Conservation (phyloP, 2,329 filamentous ascomycete species). For the Plectosphaerella plurivora region DNA sequence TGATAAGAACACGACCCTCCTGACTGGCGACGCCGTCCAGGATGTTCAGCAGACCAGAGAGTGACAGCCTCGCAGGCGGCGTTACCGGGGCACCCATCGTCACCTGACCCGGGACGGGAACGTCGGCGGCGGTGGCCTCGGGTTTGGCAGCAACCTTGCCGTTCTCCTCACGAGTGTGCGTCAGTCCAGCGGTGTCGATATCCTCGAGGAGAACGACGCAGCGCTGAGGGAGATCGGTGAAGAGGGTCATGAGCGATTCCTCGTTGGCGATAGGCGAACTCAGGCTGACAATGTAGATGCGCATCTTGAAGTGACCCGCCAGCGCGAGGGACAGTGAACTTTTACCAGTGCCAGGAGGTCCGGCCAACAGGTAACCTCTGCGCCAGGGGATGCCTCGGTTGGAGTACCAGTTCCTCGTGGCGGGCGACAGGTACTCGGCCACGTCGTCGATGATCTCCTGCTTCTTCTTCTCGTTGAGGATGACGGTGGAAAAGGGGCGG, state of each 20-base stretch:
- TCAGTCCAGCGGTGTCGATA: constrained; percentile 69
- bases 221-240: constrained; percentile 61
- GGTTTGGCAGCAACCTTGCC: constrained; percentile 14
- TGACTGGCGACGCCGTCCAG: constrained; percentile 69
- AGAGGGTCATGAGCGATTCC: constrained; percentile 60
- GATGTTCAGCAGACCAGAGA: constrained; percentile 76
- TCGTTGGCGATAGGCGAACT: constrained; percentile 60
- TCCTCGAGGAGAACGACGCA: constrained; percentile 75
- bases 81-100: constrained; percentile 22
- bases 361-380: constrained; percentile 76
- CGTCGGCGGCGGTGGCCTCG: constrained; percentile 15
- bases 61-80: constrained; percentile 45
- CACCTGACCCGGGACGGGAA: constrained; percentile 24
- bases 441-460: constrained; percentile 55
- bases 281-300: constrained; percentile 68
- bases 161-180: constrained; percentile 46
- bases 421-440: constrained; percentile 57
- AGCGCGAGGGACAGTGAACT: constrained; percentile 67
- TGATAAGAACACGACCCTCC: constrained; percentile 59
- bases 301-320: constrained; percentile 65
- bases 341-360: constrained; percentile 78
- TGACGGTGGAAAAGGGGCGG: constrained; percentile 61
- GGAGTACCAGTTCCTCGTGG: constrained; percentile 72
- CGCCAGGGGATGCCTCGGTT: constrained; percentile 82
- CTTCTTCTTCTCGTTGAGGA: constrained; percentile 58